Evolutionary conservation across 108 stramenopile species (phyloP), one percentile per base, ranked within the genome.

Genomic region (Schizochytrium sp.): DNA sequence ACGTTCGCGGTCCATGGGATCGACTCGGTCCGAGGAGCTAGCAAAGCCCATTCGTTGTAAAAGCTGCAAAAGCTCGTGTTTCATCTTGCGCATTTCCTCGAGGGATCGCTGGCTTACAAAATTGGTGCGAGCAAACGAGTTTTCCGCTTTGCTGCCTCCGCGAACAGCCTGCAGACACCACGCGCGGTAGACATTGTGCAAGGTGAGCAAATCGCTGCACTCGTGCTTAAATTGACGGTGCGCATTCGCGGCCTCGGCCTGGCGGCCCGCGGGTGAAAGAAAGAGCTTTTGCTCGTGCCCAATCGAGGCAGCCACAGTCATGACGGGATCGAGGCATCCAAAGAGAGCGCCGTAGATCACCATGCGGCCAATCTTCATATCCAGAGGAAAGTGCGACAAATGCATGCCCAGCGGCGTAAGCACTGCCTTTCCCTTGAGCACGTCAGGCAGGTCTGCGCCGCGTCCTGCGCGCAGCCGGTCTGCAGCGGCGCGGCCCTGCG

Each of bases 331-430:
- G 34, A 95, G 89, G 76, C 96, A 96, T 25, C 94, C 92, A 88
- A 98, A 96, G 19, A 97, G 88, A 0, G 94, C 91, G 21, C 96
- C 97, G 44, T 95, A 95, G 23, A 98, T 93, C 89, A 95, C 92
- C 92, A 96, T 90, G 93, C 97, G 97, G 29, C 96, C 97, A 5
- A 97, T 92, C 0, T 96, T 92, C 43, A 96, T 94, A 88, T 97
- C 96, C 6, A 97, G 93, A 8, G 98, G 98, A 5, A 97, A 72
- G 14, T 92, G 91, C 19, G 94, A 96, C 18, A 98, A 89, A 88
- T 97, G 98, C 88, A 95, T 96, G 23, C 98, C 98, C 72, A 98
- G 92, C 51, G 97, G 95, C 5, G 97, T 98, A 44, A 98, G 90
- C 25, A 18, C 8, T 18, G 63, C 91, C 10, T 72, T 88, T 53